These are phyloP conservation scores for Exophiala aquamarina DNA, from an alignment of 2,329 filamentous ascomycete species.

Conservation along the genomic window DNA sequence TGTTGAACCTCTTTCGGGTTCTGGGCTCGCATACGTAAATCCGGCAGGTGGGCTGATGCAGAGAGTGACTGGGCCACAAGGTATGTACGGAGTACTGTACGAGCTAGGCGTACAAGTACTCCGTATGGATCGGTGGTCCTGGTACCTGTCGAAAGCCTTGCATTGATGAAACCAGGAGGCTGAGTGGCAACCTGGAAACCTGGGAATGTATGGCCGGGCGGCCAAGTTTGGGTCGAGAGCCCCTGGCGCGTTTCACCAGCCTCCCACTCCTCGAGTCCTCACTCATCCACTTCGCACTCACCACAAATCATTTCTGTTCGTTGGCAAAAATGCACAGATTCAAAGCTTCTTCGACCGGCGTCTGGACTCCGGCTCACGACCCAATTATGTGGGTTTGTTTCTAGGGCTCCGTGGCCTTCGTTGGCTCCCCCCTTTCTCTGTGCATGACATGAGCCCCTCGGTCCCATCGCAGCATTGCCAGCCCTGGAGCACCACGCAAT, in stretches of 20 bases:
- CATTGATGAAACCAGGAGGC: slow-evolving; percentile 23
- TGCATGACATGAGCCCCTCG: slow-evolving; percentile 12
- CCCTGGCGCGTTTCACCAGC: slow-evolving; percentile 22
- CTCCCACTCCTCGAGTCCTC: not conserved
- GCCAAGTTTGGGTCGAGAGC: not conserved
- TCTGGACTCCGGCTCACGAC: slow-evolving; percentile 12
- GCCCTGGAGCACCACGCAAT: too few species aligned
- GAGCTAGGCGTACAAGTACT: too few species aligned
- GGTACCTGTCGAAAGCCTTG: too few species aligned
- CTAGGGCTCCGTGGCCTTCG: too few species aligned
- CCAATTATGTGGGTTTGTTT: slow-evolving; percentile 11
- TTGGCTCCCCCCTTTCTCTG: slow-evolving; percentile 13
- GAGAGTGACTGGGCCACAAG: too few species aligned
- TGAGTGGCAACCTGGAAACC: slow-evolving; percentile 13
- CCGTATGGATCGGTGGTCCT: too few species aligned
- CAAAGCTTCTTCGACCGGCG: slow-evolving; percentile 4
- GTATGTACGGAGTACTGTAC: too few species aligned
- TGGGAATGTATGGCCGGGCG: too few species aligned
- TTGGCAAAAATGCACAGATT: not conserved
- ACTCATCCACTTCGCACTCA: slow-evolving; percentile 6
- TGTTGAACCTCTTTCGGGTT: too few species aligned
- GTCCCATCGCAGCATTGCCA: not conserved
- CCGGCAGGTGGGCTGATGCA: slow-evolving; percentile 4
- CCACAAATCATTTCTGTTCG: slow-evolving; percentile 17
- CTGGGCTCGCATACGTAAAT: not conserved